Evolutionary conservation across 805 yeast genomes (phyloP).

Genomic region (Metschnikowia sp.): DNA sequence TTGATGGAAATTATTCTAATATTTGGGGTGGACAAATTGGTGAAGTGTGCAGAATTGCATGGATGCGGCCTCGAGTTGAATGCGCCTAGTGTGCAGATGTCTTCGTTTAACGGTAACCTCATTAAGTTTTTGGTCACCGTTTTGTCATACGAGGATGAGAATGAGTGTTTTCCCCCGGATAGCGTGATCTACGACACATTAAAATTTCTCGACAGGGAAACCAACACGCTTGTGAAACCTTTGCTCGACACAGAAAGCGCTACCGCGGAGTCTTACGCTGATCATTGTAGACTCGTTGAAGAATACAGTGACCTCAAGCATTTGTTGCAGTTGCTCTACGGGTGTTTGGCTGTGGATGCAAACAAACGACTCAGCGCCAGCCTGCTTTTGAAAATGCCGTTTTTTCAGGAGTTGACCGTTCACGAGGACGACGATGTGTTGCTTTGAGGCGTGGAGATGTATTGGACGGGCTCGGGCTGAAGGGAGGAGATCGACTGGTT

Average conservation of each 20-base stretch:
- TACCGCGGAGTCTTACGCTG: conserved; percentile 13
- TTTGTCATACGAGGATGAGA: conserved; percentile 43
- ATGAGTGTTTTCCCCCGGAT: conserved; percentile 63
- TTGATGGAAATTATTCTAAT: conserved; percentile 76
- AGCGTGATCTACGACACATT: conserved; percentile 70
- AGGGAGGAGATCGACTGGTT: too few relatives aligned
- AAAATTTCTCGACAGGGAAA: conserved; percentile 43
- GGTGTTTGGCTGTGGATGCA: conserved; percentile 58
- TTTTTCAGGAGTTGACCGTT: conserved; percentile 47
- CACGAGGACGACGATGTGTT: conserved; percentile 33
- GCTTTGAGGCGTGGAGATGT: conserved; percentile 5
- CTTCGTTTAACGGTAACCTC: conserved; percentile 30
- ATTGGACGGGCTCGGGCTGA: too few relatives aligned
- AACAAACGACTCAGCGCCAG: conserved; percentile 53
- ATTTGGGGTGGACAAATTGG: conserved; percentile 72
- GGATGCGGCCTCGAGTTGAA: conserved; percentile 77
- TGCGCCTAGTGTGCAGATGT: conserved; percentile 16
- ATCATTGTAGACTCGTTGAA: conserved; percentile 20
- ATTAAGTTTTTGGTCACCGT: conserved; percentile 28
- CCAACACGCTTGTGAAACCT: conserved; percentile 31
- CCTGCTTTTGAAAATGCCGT: conserved; percentile 54
- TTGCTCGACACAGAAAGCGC: conserved; percentile 10
- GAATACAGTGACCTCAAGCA: conserved; percentile 40
- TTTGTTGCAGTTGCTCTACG: conserved; percentile 54
- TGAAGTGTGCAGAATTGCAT: conserved; percentile 76